Conservation (phyloP, 2,329 filamentous ascomycete species). For the Endothia cerciana region DNA sequence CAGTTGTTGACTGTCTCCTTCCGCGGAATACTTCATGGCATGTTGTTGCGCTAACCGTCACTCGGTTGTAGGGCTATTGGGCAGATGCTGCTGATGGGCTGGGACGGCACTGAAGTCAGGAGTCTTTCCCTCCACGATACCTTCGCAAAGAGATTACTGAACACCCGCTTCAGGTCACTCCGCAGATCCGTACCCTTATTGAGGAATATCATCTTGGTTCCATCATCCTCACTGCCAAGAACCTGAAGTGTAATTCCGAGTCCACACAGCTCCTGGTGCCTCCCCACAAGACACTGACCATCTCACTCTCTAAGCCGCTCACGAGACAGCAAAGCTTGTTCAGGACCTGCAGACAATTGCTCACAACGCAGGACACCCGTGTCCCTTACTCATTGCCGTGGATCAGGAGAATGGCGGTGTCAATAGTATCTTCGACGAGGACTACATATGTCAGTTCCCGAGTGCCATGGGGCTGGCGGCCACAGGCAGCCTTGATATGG, state of each 20-base stretch:
- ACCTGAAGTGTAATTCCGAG: slow-evolving; percentile 70
- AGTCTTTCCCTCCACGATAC: background rate
- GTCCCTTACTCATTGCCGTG: slow-evolving; percentile 85
- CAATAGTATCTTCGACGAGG: slow-evolving; percentile 94
- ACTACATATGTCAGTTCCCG: slow-evolving; percentile 94
- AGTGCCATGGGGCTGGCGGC: slow-evolving; percentile 98
- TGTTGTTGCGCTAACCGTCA: slow-evolving; percentile 37
- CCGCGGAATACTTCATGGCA: background rate
- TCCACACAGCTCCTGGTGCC: slow-evolving; percentile 6
- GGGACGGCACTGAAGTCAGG: slow-evolving; percentile 76
- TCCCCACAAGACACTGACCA: slow-evolving; percentile 37
- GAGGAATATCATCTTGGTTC: slow-evolving; percentile 86
- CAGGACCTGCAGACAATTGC: slow-evolving; percentile 93
- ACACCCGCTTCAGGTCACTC: slow-evolving; percentile 50
- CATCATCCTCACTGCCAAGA: slow-evolving; percentile 82
- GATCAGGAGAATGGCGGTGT: slow-evolving; percentile 99
- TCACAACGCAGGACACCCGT: slow-evolving; percentile 84
- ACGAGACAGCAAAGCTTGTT: slow-evolving; percentile 85
- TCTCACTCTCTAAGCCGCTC: slow-evolving; percentile 66
- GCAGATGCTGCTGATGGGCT: slow-evolving; percentile 82
- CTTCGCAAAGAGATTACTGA: background rate
- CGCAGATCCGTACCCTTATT: slow-evolving; percentile 80
- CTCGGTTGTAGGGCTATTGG: slow-evolving; percentile 65
- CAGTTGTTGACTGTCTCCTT: background rate
- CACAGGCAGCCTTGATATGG: slow-evolving; percentile 80